phyloP scores from a whole-genome alignment of 345 rosid species.

The Eucalyptus microcorys region DNA sequence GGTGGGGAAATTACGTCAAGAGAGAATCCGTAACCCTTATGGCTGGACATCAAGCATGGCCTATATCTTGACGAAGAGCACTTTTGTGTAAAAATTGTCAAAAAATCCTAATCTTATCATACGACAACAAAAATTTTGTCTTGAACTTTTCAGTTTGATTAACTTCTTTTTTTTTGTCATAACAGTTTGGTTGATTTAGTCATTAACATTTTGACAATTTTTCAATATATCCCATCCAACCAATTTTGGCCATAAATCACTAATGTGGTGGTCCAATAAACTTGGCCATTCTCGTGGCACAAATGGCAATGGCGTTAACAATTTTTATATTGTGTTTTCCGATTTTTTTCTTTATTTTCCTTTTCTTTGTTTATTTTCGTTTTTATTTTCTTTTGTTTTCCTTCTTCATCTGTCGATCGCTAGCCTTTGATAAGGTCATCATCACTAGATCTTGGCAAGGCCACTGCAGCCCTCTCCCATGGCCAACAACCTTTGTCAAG shows the following conservation, averaged over 20 bases:
- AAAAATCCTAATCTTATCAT: accelerated
- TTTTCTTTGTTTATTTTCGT: too few species aligned
- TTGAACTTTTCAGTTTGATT: background rate
- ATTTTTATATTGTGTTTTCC: too few species aligned
- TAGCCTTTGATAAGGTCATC: accelerated
- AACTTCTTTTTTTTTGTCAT: accelerated
- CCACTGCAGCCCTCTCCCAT: accelerated
- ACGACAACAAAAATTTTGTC: accelerated
- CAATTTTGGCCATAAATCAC: background rate
- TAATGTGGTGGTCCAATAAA: accelerated
- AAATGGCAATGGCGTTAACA: accelerated
- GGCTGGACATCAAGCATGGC: background rate
- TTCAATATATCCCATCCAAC: accelerated
- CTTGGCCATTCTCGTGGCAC: accelerated
- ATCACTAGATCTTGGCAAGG: background rate
- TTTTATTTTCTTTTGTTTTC: accelerated
- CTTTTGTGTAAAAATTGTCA: background rate
- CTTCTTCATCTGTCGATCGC: accelerated
- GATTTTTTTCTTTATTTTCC: too few species aligned
- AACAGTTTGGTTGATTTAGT: accelerated
- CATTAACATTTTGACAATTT: accelerated
- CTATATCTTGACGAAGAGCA: background rate
- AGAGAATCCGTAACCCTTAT: background rate
- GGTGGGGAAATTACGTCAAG: background rate
- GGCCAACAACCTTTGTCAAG: background rate